Evolutionary conservation across 192 early-diverging fungal species (phyloP).

Genomic region (Oehlia diaphana): DNA sequence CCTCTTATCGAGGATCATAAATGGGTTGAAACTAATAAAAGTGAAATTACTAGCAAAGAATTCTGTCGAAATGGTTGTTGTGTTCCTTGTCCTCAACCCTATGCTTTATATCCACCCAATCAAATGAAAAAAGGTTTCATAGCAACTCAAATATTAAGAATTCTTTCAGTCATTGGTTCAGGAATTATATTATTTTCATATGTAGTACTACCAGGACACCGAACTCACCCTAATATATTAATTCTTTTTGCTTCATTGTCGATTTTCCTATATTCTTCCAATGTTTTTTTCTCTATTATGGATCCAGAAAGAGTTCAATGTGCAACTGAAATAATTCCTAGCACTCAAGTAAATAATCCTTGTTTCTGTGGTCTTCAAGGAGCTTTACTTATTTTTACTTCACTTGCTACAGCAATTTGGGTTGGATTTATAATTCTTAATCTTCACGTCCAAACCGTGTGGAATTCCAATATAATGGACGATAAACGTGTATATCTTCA

Average conservation of each 20-base stretch:
- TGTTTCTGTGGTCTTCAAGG: constrained; percentile 50
- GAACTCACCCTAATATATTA: constrained; percentile 48
- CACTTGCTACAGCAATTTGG: constrained; percentile 45
- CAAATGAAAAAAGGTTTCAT: constrained; percentile 42
- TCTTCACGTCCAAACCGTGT: constrained; percentile 57
- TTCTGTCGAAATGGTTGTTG: constrained; percentile 52
- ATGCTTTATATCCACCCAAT: constrained; percentile 43
- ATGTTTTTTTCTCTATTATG: constrained; percentile 49
- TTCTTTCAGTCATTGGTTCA: constrained; percentile 38
- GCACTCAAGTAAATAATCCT: constrained; percentile 48
- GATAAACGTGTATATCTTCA: constrained; percentile 45
- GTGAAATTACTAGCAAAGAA: background rate
- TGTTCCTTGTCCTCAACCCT: constrained; percentile 53
- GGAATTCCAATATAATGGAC: constrained; percentile 51
- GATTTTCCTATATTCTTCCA: constrained; percentile 51
- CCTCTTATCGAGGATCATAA: background rate
- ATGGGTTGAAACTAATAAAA: background rate
- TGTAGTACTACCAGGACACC: constrained; percentile 46
- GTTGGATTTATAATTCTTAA: constrained; percentile 48
- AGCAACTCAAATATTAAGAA: constrained; percentile 46
- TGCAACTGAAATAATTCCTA: constrained; percentile 33
- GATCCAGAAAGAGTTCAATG: constrained; percentile 48
- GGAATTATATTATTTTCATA: constrained; percentile 50
- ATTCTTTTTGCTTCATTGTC: constrained; percentile 48
- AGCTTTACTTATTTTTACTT: constrained; percentile 48